Conservation (phyloP, 2,329 filamentous ascomycete genomes). For the Diaporthe batatas region DNA sequence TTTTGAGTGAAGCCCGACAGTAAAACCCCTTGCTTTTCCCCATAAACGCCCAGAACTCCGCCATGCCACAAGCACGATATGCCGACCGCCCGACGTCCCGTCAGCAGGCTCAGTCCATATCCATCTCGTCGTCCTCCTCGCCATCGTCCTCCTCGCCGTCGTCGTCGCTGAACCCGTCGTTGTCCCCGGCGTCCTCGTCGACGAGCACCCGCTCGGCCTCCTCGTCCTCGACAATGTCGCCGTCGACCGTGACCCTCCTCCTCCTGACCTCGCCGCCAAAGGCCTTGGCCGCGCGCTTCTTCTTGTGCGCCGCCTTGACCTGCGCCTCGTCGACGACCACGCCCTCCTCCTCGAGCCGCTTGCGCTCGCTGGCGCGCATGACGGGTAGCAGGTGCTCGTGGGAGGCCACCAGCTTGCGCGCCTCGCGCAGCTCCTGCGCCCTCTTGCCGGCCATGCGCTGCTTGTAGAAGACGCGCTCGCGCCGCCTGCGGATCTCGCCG, state of each 20-base stretch:
- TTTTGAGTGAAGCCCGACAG: slow-evolving; percentile 34
- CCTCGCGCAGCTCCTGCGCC: slow-evolving; percentile 81
- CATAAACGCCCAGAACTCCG: slow-evolving; percentile 45
- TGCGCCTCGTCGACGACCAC: slow-evolving; percentile 52
- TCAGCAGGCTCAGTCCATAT: slow-evolving; percentile 55
- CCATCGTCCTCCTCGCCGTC: slow-evolving; percentile 54
- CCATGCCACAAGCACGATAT: slow-evolving; percentile 35
- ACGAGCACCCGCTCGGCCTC: slow-evolving; percentile 42
- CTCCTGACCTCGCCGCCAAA: slow-evolving; percentile 58
- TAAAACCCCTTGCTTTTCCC: slow-evolving; percentile 48
- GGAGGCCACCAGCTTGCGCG: slow-evolving; percentile 89
- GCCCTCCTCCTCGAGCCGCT: slow-evolving; percentile 51
- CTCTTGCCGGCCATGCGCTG: slow-evolving; percentile 92
- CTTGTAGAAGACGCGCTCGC: slow-evolving; percentile 95
- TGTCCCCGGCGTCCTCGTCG: slow-evolving; percentile 50
- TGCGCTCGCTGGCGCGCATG: slow-evolving; percentile 71
- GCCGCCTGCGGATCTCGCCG: slow-evolving; percentile 82
- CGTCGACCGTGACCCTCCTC: slow-evolving; percentile 55
- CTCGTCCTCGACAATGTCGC: slow-evolving; percentile 57
- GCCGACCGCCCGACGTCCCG: neutral
- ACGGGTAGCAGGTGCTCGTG: slow-evolving; percentile 92
- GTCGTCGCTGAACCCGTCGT: slow-evolving; percentile 47
- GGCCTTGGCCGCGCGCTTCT: slow-evolving; percentile 51
- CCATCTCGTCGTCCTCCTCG: slow-evolving; percentile 56
- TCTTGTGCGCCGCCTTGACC: slow-evolving; percentile 41